Base-by-base conservation (phyloP, 1,139 yeast species). In the Kodamaea suecica region DNA sequence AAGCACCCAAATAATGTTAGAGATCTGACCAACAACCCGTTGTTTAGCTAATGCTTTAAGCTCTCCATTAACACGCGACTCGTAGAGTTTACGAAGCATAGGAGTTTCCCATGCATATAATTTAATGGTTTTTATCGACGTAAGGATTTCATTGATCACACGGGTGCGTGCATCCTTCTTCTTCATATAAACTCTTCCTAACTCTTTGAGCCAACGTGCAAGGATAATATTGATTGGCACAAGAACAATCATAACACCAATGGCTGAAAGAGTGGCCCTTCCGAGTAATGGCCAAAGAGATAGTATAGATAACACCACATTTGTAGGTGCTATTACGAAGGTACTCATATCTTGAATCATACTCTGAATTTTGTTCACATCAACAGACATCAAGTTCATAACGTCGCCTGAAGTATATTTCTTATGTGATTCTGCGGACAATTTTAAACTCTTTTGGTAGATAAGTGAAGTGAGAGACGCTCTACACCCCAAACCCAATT, bases 41-140 rank as follows among this genome's bases (percentile, higher is more conserved):
- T 78, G 70, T 34, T 49, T 70, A 31, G 59, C 61, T 48, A 72
- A 50, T 41, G 75, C 74, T 28, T 54, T 57, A 37, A 78, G 52
- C 47, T 78, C 85, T 38, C 68, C 53, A 33, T 70, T 66, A 41
- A 78, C 73, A 57, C 84, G 68, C 16, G 73, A 66, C 34, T 70
- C 70, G 5, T 60, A 48, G 4, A 78, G 53, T 34, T 76, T 71
- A 9, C 66, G 60, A 24, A 78, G 52, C 73, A 81, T 75, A 12
- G 90, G 81, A 13, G 59, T 59, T 51, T 84, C 94, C 87, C 90
- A 83, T 1, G 86, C 80, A 46, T 83, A 83, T 13, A 84, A 62
- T 53, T 84, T 84, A 42, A 84, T 71, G 37, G 84, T 74, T 49
- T 82, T 83, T 41, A 83, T 78, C 35, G 80, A 73, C 27, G 77